phyloP scores from a whole-genome alignment of 306 rosid genomes.

The Lathyrus oleraceus region DNA sequence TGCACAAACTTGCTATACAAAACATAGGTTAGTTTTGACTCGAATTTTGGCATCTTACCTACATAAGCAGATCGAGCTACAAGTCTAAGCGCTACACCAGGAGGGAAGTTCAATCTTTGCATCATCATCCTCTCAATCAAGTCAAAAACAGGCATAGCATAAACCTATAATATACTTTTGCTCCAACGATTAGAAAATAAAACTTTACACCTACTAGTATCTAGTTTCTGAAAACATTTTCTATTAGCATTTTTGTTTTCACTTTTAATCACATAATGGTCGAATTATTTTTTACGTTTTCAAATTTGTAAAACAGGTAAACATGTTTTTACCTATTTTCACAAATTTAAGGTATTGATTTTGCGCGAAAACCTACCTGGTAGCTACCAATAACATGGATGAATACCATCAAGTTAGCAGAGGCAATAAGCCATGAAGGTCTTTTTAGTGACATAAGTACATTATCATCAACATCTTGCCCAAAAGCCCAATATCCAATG shows the following conservation, averaged over 20 bases:
- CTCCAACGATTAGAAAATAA: neutral
- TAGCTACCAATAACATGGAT: conserved; percentile 91
- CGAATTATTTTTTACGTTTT: neutral
- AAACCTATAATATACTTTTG: conserved; percentile 53
- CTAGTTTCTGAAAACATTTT: neutral
- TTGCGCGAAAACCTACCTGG: conserved; percentile 55
- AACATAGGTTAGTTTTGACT: neutral
- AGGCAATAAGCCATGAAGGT: conserved; percentile 85
- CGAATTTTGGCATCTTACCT: conserved; percentile 50
- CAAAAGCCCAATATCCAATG: conserved; percentile 87
- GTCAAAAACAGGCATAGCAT: conserved; percentile 87
- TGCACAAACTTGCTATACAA: neutral
- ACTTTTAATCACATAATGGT: neutral
- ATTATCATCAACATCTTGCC: conserved; percentile 73
- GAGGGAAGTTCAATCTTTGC: conserved; percentile 56
- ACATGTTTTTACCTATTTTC: neutral
- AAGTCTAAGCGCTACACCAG: conserved; percentile 74
- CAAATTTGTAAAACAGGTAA: neutral
- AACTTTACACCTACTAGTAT: neutral
- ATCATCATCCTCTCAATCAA: conserved; percentile 69
- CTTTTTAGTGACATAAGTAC: conserved; percentile 65
- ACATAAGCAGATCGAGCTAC: conserved; percentile 75
- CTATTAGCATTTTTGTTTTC: neutral
- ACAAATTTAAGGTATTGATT: neutral
- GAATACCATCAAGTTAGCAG: conserved; percentile 92